Conservation (phyloP, 805 yeast species). For the Deakozyma indianensis region DNA sequence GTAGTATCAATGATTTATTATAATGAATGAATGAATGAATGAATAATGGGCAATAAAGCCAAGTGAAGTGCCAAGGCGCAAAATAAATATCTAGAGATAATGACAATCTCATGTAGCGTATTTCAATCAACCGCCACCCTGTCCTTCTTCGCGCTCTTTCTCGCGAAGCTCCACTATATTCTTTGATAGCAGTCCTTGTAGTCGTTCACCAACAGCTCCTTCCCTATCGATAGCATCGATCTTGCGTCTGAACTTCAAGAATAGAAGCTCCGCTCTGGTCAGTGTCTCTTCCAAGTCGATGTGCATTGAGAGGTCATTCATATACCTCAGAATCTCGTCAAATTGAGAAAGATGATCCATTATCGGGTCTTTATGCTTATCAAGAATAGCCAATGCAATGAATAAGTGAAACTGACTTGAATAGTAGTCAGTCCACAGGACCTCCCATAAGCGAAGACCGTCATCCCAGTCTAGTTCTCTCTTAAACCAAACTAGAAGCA, state of each 20-base stretch:
- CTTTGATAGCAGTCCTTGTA: slow-evolving; percentile 46
- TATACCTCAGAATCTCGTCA: slow-evolving; percentile 84
- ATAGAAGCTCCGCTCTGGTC: slow-evolving; percentile 72
- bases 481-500: slow-evolving; percentile 91
- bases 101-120: no score
- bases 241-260: slow-evolving; percentile 66
- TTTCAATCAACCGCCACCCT: slow-evolving; percentile 20
- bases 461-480: slow-evolving; percentile 76
- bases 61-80: not conserved
- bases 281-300: slow-evolving; percentile 63
- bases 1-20: not conserved
- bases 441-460: slow-evolving; percentile 78
- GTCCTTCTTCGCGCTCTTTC: slow-evolving; percentile 22
- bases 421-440: slow-evolving; percentile 75
- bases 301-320: slow-evolving; percentile 75
- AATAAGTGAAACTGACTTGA: slow-evolving; percentile 81
- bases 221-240: slow-evolving; percentile 55
- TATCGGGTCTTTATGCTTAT: slow-evolving; percentile 69
- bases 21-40: not conserved
- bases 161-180: slow-evolving; percentile 56
- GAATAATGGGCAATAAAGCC: not conserved
- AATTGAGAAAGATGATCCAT: slow-evolving; percentile 60
- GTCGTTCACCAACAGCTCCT: slow-evolving; percentile 28
- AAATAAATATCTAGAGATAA: not conserved
- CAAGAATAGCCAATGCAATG: slow-evolving; percentile 77